Evolutionary conservation across 345 rosid species (phyloP).

Genomic region (Anastatica hierochuntica): DNA sequence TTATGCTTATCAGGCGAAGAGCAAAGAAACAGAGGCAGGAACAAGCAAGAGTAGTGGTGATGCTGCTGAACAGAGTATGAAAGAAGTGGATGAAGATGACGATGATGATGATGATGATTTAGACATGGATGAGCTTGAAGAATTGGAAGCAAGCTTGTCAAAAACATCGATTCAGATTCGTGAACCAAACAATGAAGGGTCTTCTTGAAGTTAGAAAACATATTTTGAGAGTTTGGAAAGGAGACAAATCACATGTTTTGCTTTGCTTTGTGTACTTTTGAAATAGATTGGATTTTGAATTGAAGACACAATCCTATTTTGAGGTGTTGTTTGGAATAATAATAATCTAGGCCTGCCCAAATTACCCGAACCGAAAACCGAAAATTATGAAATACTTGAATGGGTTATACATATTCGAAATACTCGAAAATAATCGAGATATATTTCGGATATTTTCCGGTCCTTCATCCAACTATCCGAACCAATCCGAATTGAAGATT

Average conservation of each 20-base stretch:
- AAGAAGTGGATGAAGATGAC: slow-evolving; percentile 6
- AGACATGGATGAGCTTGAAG: slow-evolving; percentile 73
- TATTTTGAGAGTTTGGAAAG: not conserved
- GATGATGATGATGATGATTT: slow-evolving; percentile 37
- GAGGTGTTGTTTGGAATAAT: slow-evolving; percentile 19
- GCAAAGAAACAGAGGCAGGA: slow-evolving; percentile 26
- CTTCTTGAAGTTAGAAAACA: slow-evolving; percentile 17
- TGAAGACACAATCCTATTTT: not conserved
- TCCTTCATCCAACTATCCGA: too few species aligned
- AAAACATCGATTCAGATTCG: slow-evolving; percentile 52
- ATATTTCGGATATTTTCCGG: too few species aligned
- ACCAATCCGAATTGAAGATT: too few species aligned
- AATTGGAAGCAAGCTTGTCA: slow-evolving; percentile 73
- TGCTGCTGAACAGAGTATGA: slow-evolving; percentile 14
- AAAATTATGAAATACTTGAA: too few species aligned
- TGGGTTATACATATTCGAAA: too few species aligned
- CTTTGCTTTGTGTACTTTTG: not conserved
- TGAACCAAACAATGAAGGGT: slow-evolving; percentile 30
- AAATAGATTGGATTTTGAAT: slow-evolving; percentile 17
- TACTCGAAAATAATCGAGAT: too few species aligned
- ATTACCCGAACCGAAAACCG: too few species aligned
- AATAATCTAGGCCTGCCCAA: too few species aligned
- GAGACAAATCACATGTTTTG: slow-evolving; percentile 21
- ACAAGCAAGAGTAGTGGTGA: slow-evolving; percentile 23
- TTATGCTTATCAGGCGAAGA: slow-evolving; percentile 20